These are phyloP conservation scores for Sequoia sempervirens DNA, from an alignment of 75 land plant species.

Conservation along the genomic window DNA sequence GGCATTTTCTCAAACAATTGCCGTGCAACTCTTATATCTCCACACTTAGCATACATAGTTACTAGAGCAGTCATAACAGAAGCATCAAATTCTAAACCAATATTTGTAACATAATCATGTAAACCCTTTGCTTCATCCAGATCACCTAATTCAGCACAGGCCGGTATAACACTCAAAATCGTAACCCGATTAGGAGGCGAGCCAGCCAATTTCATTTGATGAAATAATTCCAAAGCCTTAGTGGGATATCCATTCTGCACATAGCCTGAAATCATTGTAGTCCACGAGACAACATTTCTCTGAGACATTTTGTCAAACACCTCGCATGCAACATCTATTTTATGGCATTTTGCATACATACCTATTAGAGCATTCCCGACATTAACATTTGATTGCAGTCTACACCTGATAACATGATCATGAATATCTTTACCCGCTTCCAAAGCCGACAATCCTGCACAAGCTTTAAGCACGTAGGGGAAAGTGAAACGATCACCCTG, in stretches of 20 bases:
- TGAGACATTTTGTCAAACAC: slow-evolving; percentile 31
- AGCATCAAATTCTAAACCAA: slow-evolving; percentile 12
- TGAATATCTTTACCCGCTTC: slow-evolving; percentile 38
- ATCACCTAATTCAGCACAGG: slow-evolving; percentile 37
- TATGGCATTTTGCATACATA: slow-evolving; percentile 45
- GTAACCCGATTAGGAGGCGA: slow-evolving; percentile 43
- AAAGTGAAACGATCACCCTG: slow-evolving; percentile 43
- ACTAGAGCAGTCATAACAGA: slow-evolving; percentile 40
- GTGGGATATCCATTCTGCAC: slow-evolving; percentile 20
- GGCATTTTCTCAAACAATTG: slow-evolving; percentile 40
- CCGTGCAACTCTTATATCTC: slow-evolving; percentile 35
- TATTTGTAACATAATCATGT: slow-evolving; percentile 25
- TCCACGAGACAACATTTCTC: slow-evolving; percentile 67
- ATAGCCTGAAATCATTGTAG: slow-evolving; percentile 40
- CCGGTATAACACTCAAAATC: slow-evolving; percentile 37
- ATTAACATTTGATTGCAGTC: slow-evolving; percentile 30
- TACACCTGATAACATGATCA: slow-evolving; percentile 26
- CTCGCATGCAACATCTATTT: slow-evolving; percentile 20
- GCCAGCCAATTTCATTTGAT: slow-evolving; percentile 30
- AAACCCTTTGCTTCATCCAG: slow-evolving; percentile 34
- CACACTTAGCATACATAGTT: slow-evolving; percentile 60
- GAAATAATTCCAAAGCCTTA: slow-evolving; percentile 41
- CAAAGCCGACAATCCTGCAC: slow-evolving; percentile 18
- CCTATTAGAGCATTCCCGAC: slow-evolving; percentile 38
- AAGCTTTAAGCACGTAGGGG: slow-evolving; percentile 54